These are phyloP conservation scores for Canna indica DNA, from an alignment of 176 grass and related monocot species.

Conservation along the genomic window DNA sequence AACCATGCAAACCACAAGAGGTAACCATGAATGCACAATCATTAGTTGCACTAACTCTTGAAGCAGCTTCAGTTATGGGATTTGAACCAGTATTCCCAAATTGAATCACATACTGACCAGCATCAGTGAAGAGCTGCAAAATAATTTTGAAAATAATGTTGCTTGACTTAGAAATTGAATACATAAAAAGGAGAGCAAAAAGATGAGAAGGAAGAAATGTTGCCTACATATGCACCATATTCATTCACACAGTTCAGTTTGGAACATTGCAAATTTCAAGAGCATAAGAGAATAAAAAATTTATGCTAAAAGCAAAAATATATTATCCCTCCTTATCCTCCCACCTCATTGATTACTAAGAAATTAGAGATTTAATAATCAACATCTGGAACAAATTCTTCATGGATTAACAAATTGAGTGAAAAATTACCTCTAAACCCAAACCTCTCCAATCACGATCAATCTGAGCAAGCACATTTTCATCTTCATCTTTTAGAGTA, in stretches of 20 bases:
- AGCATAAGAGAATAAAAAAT: not conserved
- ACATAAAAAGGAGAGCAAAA: constrained; percentile 1
- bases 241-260: not conserved
- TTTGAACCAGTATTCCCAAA: constrained; percentile 53
- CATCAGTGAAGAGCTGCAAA: constrained; percentile 90
- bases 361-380: not conserved
- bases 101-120: constrained; percentile 87
- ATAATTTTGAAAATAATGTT: constrained; percentile 8
- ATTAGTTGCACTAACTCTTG: constrained; percentile 33
- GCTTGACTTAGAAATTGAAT: not conserved
- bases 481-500: constrained; percentile 75
- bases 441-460: constrained; percentile 94
- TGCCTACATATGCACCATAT: not conserved
- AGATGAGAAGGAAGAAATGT: not conserved
- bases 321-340: not conserved
- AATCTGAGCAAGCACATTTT: constrained; percentile 67
- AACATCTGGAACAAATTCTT: not conserved
- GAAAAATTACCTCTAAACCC: constrained; percentile 66
- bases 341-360: not conserved
- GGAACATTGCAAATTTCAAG: not conserved
- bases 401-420: not conserved
- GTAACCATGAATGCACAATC: not conserved
- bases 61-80: constrained; percentile 17
- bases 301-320: not conserved
- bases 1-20: constrained; percentile 5